Conservation (phyloP, 441 rosid genomes). For the Raphanus hybrid region DNA sequence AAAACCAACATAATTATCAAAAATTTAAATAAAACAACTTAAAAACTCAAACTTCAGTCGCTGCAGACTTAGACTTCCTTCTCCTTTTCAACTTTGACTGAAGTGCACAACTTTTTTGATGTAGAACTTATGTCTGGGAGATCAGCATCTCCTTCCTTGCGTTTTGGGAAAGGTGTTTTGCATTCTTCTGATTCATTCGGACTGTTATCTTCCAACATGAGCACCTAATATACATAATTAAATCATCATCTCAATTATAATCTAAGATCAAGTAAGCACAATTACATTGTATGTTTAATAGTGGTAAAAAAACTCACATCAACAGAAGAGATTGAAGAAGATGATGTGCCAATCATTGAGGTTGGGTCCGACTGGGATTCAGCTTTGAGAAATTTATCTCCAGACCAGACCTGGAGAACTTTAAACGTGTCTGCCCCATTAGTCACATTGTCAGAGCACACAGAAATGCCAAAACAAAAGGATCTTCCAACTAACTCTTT, state of each 20-base stretch:
- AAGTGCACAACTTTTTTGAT: not conserved
- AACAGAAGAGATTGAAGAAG: not conserved
- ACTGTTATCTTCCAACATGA: not conserved
- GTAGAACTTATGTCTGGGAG: not conserved
- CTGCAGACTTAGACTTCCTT: not conserved
- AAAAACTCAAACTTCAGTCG: too few species aligned
- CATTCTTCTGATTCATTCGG: not conserved
- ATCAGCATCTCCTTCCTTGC: not conserved
- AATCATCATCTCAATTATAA: not conserved
- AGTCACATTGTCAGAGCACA: not conserved
- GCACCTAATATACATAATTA: not conserved
- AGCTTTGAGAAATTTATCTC: not conserved
- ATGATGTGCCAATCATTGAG: not conserved
- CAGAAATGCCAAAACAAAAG: not conserved
- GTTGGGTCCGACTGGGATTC: not conserved
- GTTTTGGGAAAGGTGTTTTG: not conserved
- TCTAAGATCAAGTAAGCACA: not conserved
- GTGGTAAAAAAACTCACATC: not conserved
- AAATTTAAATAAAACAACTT: too few species aligned
- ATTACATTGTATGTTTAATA: not conserved
- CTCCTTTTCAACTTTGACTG: not conserved
- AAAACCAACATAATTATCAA: too few species aligned
- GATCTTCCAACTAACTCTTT: not conserved
- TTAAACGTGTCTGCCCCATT: not conserved
- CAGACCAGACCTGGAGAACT: not conserved